These are phyloP conservation scores for Tulasnella calospora DNA, from an alignment of 768 basidiomycete species.

Conservation along the genomic window DNA sequence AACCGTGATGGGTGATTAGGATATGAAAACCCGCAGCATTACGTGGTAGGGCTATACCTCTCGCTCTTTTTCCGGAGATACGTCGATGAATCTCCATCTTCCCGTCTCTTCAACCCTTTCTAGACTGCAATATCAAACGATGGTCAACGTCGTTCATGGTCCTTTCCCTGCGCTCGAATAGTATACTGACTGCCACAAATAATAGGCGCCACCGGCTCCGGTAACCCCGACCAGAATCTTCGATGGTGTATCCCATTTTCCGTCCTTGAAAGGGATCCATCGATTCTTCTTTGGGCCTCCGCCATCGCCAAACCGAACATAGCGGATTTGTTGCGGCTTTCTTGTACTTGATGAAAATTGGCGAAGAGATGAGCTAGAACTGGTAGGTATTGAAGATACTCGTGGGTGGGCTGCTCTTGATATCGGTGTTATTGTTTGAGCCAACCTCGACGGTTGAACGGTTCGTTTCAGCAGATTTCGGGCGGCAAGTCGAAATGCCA, in stretches of 20 bases:
- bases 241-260: slow-evolving; percentile 17
- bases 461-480: neutral
- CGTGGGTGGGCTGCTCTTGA: neutral
- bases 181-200: slow-evolving; percentile 18
- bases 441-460: neutral
- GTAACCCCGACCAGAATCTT: slow-evolving; percentile 11
- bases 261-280: slow-evolving; percentile 5
- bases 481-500: neutral
- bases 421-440: neutral
- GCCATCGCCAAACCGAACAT: neutral
- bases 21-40: neutral
- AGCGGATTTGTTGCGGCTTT: neutral
- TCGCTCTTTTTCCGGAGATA: slow-evolving; percentile 54
- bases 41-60: slow-evolving; percentile 37
- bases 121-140: slow-evolving; percentile 47
- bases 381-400: neutral
- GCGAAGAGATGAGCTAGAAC: neutral
- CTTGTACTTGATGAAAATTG: neutral
- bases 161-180: neutral
- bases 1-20: neutral
- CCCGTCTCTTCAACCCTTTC: slow-evolving; percentile 85
- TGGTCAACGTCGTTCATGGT: neutral
- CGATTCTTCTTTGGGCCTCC: neutral
- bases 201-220: slow-evolving; percentile 17
- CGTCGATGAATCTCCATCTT: slow-evolving; percentile 83